Conservation (phyloP, 768 basidiomycete genomes). For the Termitomyces sp. region DNA sequence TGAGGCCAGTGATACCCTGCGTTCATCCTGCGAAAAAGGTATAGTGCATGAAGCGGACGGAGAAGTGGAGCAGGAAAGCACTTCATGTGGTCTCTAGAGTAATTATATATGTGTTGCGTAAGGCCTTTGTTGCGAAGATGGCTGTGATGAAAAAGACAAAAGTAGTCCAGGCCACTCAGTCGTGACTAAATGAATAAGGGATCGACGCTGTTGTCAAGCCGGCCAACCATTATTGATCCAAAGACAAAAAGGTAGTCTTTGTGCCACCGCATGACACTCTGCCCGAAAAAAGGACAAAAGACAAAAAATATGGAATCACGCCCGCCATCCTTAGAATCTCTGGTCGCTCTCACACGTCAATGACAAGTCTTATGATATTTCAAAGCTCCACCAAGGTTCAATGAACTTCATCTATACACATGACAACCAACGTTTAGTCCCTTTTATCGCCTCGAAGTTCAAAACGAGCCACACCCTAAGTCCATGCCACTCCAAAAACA, state of each 20-base stretch:
- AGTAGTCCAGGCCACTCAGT: neutral
- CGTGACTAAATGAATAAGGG: neutral
- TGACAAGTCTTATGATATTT: no score
- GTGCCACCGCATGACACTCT: neutral
- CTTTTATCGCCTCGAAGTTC: neutral
- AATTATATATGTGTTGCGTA: neutral
- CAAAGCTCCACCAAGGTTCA: neutral
- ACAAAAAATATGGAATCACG: neutral
- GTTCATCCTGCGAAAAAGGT: neutral
- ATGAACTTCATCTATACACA: neutral
- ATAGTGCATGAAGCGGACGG: neutral
- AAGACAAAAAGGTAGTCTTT: neutral
- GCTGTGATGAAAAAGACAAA: conserved; percentile 9
- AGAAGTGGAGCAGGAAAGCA: neutral
- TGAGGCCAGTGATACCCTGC: neutral
- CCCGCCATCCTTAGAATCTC: neutral
- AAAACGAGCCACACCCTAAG: neutral
- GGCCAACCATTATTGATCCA: neutral
- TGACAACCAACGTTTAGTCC: neutral
- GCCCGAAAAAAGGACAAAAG: conserved; percentile 1
- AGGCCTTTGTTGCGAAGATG: conserved; percentile 6
- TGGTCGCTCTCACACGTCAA: neutral
- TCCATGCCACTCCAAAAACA: neutral
- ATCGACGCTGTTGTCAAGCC: neutral
- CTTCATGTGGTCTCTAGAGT: neutral